Conservation (phyloP, 2,329 filamentous ascomycete species). For the Trichoderma cornu-damae region DNA sequence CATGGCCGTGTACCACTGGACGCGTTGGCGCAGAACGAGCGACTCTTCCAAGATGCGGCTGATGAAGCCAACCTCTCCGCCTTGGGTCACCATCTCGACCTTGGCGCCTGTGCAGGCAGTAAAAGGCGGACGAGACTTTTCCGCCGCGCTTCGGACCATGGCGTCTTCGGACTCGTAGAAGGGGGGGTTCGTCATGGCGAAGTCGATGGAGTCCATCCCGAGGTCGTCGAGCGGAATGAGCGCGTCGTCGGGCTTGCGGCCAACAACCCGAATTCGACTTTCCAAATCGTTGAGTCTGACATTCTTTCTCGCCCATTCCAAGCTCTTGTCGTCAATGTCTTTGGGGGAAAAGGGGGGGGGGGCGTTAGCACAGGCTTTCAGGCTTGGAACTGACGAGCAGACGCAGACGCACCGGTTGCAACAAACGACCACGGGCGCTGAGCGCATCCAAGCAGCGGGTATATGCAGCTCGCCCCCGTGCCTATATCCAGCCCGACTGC, state of each 20-base stretch:
- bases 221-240: slow-evolving; percentile 61
- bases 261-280: slow-evolving; percentile 58
- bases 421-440: slow-evolving; percentile 70
- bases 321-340: slow-evolving; percentile 71
- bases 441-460: slow-evolving; percentile 72
- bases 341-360: no score
- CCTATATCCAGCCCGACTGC: slow-evolving; percentile 77
- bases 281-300: slow-evolving; percentile 60
- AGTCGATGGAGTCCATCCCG: slow-evolving; percentile 56
- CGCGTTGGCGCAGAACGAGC: slow-evolving; percentile 49
- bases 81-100: slow-evolving; percentile 78
- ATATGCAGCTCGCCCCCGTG: slow-evolving; percentile 87
- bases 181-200: slow-evolving; percentile 90
- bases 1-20: slow-evolving; percentile 91
- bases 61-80: slow-evolving; percentile 75
- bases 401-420: slow-evolving; percentile 47
- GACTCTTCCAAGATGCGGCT: slow-evolving; percentile 66
- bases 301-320: slow-evolving; percentile 63
- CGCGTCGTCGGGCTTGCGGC: slow-evolving; percentile 44
- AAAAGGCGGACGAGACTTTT: slow-evolving; percentile 63
- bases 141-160: slow-evolving; percentile 57
- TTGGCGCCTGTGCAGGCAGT: slow-evolving; percentile 72
- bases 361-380: not conserved
- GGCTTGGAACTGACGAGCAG: no score
- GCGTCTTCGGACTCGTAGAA: slow-evolving; percentile 78